Base-by-base conservation (phyloP, 345 rosid genomes). In the Kandelia obovata region DNA sequence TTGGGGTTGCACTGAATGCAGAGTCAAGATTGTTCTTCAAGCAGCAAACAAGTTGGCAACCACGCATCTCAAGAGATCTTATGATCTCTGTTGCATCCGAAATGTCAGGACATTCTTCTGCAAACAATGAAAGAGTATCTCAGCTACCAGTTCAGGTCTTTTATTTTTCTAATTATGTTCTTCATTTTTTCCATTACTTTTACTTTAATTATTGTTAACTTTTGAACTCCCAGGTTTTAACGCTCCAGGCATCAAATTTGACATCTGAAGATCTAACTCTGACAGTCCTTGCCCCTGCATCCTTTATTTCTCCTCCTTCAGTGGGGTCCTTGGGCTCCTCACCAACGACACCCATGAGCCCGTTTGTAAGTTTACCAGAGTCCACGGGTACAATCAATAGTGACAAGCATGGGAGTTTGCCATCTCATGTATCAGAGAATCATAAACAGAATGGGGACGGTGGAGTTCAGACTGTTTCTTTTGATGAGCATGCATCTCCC, bases 181-280 rank as follows among this genome's bases (percentile, higher is more conserved):
- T 37, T 6, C 20, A 15, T 60, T 26, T 25, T 32, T 51, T 35
- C 0, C 21, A 13, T 17, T 61, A 43, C 11, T 43, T 10, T 61
- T 3, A 7, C 11, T 17, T 20, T 7, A 58, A 16, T 56, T 56
- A 25, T 35, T 39, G 51, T 20, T 27, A 20, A 20, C 64, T 5
- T 49, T 64, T 34, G 64, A 53, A 67, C 71, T 75, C 64, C 75
- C 92, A 96, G 99, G 91, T 90, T 60, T 80, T 96, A 81, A 88
- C 97, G 10, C 89, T 96, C 61, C 96, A 85, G 84, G 98, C 99
- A 57, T 90, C 99, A 34, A 96, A 96, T 82, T 80, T 96, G 89
- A 85, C 97, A 73, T 75, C 95, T 9, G 85, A 92, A 78, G 98
- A 96, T 86, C 84, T 96, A 43, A 87, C 90, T 43, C 69, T 96